Evolutionary conservation across 139 green algal species (phyloP), one percentile per base, ranked within the genome.

Genomic region (Picochlorum sp.): DNA sequence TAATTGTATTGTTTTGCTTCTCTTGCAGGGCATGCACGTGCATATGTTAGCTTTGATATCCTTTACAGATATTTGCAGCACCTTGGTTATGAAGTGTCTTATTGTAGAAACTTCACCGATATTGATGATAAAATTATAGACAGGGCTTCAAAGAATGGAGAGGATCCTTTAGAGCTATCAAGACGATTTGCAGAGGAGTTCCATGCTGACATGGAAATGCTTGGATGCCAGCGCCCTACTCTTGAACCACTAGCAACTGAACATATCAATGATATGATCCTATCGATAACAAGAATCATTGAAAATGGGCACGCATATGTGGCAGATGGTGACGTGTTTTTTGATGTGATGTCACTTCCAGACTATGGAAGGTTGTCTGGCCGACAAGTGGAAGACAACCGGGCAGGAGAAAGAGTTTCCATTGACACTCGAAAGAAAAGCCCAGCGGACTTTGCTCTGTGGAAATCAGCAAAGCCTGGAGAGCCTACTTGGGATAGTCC

Each of bases 91-190:
- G 52, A 85, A 22, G 89, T 95, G 12, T 63, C 41, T 4, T 86
- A 86, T 20, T 70, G 76, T 5, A 70, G 79, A 37, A 86, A 86
- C 57, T 82, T 85, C 56, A 86, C 78, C 0, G 90, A 97, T 62
- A 81, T 97, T 6, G 90, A 97, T 61, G 93, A 99, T 76, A 99
- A 99, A 73, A 99, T 99, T 76, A 97, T 98, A 36, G 81, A 81
- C 2, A 68, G 93, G 2, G 88, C 88, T 6, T 29, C 61, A 2
- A 74, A 90, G 33, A 30, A 31, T 0, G 81, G 83, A 4, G 83
- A 92, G 60, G 81, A 91, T 30, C 77, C 83, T 4, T 50, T 85
- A 9, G 75, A 59, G 18, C 78, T 95, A 5, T 69, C 67, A 2
- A 58, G 77, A 20, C 70, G 79, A 16, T 97, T 96, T 67, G 94